A percentile compares a stretch with the other conserved stretches of the same genome.
Conservation (phyloP, 2,329 filamentous ascomycete genomes). For the Claviceps citrina region DNA sequence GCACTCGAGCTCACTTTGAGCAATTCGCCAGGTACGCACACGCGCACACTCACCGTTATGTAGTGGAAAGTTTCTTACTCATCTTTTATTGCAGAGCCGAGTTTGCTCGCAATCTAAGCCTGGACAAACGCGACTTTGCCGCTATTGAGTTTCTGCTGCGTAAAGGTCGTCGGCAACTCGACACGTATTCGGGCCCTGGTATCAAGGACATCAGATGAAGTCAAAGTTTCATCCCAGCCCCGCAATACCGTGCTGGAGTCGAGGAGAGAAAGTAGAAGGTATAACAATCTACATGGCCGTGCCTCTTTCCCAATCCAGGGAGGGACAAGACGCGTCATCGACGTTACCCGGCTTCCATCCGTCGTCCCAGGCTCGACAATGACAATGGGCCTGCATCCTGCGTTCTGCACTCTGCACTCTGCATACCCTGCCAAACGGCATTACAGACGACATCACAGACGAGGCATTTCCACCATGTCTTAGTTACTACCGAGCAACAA, state of each 20-base stretch:
- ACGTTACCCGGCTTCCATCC: not conserved
- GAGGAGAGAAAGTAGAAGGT: not conserved
- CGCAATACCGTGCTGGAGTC: no score
- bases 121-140: slow-evolving; percentile 74
- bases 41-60: not conserved
- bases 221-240: not conserved
- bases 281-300: no score
- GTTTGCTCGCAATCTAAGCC: slow-evolving; percentile 52
- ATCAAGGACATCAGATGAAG: slow-evolving; percentile 45
- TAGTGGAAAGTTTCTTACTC: no score
- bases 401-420: not conserved
- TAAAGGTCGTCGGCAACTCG: slow-evolving; percentile 67
- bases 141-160: slow-evolving; percentile 75
- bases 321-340: no score
- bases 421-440: not conserved
- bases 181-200: slow-evolving; percentile 63
- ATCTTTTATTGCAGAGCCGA: slow-evolving; percentile 29
- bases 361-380: not conserved
- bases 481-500: slow-evolving; percentile 3
- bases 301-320: no score
- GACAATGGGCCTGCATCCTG: not conserved
- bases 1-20: slow-evolving; percentile 37
- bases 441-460: slow-evolving; percentile 2
- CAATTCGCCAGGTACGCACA: slow-evolving; percentile 42
- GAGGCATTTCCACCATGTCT: slow-evolving; percentile 6